Conservation (phyloP, 495 filamentous ascomycete species). For the Tuber umbilicatum region DNA sequence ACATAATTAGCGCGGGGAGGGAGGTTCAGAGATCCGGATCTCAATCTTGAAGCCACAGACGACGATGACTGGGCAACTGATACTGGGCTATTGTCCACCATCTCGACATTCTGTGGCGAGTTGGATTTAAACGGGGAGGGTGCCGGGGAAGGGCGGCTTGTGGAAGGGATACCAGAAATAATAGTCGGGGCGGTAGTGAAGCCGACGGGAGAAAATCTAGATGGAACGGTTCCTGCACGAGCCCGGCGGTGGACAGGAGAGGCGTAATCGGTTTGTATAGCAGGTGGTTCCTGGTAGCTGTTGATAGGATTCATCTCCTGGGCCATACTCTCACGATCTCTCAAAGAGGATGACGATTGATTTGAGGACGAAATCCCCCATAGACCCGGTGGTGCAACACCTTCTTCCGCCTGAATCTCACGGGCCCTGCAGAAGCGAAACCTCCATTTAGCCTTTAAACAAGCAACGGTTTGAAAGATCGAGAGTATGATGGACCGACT, state of each 20-base stretch:
- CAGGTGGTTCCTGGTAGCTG: slow-evolving; percentile 83
- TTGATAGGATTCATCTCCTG: slow-evolving; percentile 93
- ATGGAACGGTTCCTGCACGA: slow-evolving; percentile 93
- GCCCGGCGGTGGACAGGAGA: slow-evolving; percentile 61
- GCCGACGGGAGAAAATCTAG: slow-evolving; percentile 74
- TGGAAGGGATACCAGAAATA: slow-evolving; percentile 59
- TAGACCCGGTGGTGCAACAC: slow-evolving; percentile 64
- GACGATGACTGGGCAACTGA: slow-evolving; percentile 55
- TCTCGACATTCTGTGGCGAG: slow-evolving; percentile 64
- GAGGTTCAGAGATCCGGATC: slow-evolving; percentile 76
- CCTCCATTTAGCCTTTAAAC: slow-evolving; percentile 46
- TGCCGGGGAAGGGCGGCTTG: slow-evolving; percentile 80
- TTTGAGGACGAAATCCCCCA: slow-evolving; percentile 96
- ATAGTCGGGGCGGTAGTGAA: slow-evolving; percentile 56
- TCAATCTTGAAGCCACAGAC: slow-evolving; percentile 67
- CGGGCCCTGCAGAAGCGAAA: slow-evolving; percentile 49
- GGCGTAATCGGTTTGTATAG: slow-evolving; percentile 54
- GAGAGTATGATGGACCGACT: slow-evolving; percentile 43
- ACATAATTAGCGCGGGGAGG: slow-evolving; percentile 74
- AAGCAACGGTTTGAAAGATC: slow-evolving; percentile 10
- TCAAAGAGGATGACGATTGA: slow-evolving; percentile 78
- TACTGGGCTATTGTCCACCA: slow-evolving; percentile 48
- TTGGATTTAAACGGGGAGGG: slow-evolving; percentile 82
- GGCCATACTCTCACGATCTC: slow-evolving; percentile 67
- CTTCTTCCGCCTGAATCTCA: slow-evolving; percentile 97